Evolutionary conservation across 306 rosid genomes (phyloP), one percentile per base, ranked within the genome.

Genomic region (Notholithocarpus densiflorus): DNA sequence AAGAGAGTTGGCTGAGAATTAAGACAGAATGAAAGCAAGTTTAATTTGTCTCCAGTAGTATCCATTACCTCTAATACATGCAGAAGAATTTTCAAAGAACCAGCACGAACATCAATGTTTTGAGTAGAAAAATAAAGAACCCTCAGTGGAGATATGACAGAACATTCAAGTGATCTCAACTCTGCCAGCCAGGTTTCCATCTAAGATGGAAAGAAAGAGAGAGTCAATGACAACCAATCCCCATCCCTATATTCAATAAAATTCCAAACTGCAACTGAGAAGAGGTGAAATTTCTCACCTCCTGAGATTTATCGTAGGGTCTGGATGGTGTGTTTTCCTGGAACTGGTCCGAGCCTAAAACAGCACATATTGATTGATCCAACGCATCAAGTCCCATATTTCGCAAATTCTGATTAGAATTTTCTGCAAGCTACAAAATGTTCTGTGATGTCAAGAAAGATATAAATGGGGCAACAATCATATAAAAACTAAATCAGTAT

Each of bases 51-150:
- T 75, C 69, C 71, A 54, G 56, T 34, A 86, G 73, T 17, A 34
- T 56, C 68, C 32, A 52, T 81, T 88, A 94, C 98, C 98, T 94
- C 98, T 72, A 92, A 87, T 85, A 89, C 93, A 87, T 94, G 98
- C 85, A 92, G 93, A 72, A 94, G 98, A 87, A 94, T 92, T 87
- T 91, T 94, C 87, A 94, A 85, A 66, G 98, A 92, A 70, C 98
- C 97, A 82, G 81, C 72, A 75, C 87, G 97, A 48, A 88, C 89
- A 83, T 92, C 98, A 79, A 87, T 80, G 79, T 85, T 89, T 83
- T 91, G 89, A 76, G 89, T 87, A 81, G 98, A 91, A 80, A 84
- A 87, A 84, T 92, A 94, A 53, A 94, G 97, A 89, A 88, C 89
- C 88, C 89, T 87, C 15, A 94, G 79, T 0, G 97, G 95, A 77